Percentiles rank a stretch among this genome's conserved stretches.
phyloP scores from a whole-genome alignment of 768 basidiomycete species.

The Pleurotus giganteus region DNA sequence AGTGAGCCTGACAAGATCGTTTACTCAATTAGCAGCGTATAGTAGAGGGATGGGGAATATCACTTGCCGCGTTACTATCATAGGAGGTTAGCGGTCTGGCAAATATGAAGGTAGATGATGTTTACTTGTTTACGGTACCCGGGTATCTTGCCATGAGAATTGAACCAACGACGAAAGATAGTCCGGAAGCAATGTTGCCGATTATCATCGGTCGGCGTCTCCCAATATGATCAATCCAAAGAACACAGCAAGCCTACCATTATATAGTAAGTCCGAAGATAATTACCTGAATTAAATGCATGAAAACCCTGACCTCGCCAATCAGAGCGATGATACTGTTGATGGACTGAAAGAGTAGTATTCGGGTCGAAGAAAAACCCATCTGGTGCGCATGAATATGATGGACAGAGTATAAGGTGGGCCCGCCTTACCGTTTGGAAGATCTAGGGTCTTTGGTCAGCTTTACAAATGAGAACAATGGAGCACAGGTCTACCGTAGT shows the following conservation, averaged over 20 bases:
- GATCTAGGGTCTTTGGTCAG: conserved; percentile 21
- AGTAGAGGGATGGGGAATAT: neutral
- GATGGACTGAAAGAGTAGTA: conserved; percentile 51
- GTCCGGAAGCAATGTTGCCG: conserved; percentile 38
- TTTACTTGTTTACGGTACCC: conserved; percentile 41
- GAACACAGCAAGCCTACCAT: conserved; percentile 34
- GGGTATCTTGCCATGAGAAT: conserved; percentile 44
- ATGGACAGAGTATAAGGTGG: conserved; percentile 7
- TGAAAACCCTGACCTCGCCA: conserved; percentile 31
- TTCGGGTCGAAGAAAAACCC: conserved; percentile 41
- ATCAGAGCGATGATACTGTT: conserved; percentile 54
- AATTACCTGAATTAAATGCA: neutral
- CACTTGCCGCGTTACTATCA: conserved; percentile 34
- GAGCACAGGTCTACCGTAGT: conserved; percentile 28
- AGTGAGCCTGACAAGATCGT: conserved; percentile 29
- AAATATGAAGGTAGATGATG: neutral
- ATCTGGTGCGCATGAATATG: conserved; percentile 23
- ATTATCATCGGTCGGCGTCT: conserved; percentile 38
- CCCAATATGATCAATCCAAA: conserved; percentile 42
- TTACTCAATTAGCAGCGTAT: neutral
- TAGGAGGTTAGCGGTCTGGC: neutral
- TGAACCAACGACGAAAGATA: conserved; percentile 41
- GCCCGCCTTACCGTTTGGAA: conserved; percentile 29
- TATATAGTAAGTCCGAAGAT: neutral
- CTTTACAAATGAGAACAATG: neutral